phyloP scores from a whole-genome alignment of 1,284 basidiomycete genomes.

The Gomphus bonarii region DNA sequence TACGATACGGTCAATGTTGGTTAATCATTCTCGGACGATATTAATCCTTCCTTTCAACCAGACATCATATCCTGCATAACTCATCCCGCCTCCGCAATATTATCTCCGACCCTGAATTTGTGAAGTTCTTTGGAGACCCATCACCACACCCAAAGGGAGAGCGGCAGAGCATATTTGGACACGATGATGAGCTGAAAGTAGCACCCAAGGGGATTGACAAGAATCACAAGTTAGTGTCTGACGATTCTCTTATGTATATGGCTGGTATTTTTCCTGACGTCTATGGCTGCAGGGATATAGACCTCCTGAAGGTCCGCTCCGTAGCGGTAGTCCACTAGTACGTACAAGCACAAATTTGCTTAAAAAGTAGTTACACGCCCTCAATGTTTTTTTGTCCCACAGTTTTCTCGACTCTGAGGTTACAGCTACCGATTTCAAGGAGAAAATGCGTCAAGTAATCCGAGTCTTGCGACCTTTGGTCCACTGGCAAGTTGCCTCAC shows the following conservation, averaged over 20 bases:
- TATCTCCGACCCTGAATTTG: constrained; percentile 58
- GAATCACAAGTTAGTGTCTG: constrained; percentile 50
- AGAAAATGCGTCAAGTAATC: constrained; percentile 46
- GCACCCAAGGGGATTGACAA: constrained; percentile 86
- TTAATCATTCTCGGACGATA: neutral
- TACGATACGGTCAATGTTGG: constrained; percentile 20
- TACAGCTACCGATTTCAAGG: constrained; percentile 52
- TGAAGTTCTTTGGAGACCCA: constrained; percentile 62
- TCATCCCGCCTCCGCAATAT: constrained; percentile 53
- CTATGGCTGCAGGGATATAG: constrained; percentile 58
- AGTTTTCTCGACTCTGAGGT: constrained; percentile 77
- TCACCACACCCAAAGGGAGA: constrained; percentile 49
- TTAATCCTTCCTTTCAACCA: constrained; percentile 18
- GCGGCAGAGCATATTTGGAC: constrained; percentile 68
- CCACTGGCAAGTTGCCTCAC: constrained; percentile 54
- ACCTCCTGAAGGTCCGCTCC: constrained; percentile 74
- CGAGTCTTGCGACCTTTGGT: constrained; percentile 65
- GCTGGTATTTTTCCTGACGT: neutral
- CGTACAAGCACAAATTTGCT: constrained; percentile 17
- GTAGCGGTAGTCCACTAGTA: constrained; percentile 63
- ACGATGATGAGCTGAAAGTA: constrained; percentile 73
- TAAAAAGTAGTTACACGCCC: neutral
- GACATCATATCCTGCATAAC: constrained; percentile 55
- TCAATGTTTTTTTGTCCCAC: constrained; percentile 2
- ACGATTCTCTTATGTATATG: neutral